Base-by-base conservation (phyloP, 2,329 filamentous ascomycete genomes). In the Neocatenulostroma microsporum region DNA sequence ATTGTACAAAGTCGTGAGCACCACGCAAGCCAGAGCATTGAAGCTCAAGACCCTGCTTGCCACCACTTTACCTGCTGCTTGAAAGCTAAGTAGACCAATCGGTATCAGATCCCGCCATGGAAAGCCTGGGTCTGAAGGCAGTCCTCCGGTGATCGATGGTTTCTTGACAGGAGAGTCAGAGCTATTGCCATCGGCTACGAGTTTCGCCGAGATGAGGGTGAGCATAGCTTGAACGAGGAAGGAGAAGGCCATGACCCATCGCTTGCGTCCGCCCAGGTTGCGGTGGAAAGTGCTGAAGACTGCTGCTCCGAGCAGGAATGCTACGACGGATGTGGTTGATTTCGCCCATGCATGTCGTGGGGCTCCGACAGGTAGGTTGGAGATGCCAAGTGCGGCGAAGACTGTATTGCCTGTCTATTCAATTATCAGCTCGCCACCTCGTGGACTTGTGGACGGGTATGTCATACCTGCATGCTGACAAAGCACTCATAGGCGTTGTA, bases 1-100 rank as follows among this genome's bases (percentile, higher is more conserved):
- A 53, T 81, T 85, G 62, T 86, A 87, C 44, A 84, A 76, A 55
- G 81, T 86, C 1, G 83, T 88, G 40, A 89, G 60, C 3, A 87
- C 83, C 10, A 86, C 81, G 41, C 80, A 84, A 0, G 82, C 85
- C 10, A 88, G 62, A 5, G 77, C 76, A 40, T 76, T 78, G 53
- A 78, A 79, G 50, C 77, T 72, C 40, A 88, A 59, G 0, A 80
- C 75, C 3, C 82, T 64, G 48, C 79, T 84, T 0, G 74, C 74
- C 11, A 87, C 78, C 1, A 82, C 82, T 56, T 87, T 83, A 0
- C 82, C 83, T 38, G 79, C 80, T 47, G 76, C 80, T 62, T 87
- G 82, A 52, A 87, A 84, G 3, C 81, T 78, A 6, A 86, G 69
- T 8, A 84, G 62, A 2, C 72, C 75, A 29, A 86, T 71, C 0